Percentiles rank a stretch among this genome's conserved stretches.
These are phyloP conservation scores for Scedosporium aurantiacum DNA, from an alignment of 2,329 filamentous ascomycete species.

Conservation along the genomic window DNA sequence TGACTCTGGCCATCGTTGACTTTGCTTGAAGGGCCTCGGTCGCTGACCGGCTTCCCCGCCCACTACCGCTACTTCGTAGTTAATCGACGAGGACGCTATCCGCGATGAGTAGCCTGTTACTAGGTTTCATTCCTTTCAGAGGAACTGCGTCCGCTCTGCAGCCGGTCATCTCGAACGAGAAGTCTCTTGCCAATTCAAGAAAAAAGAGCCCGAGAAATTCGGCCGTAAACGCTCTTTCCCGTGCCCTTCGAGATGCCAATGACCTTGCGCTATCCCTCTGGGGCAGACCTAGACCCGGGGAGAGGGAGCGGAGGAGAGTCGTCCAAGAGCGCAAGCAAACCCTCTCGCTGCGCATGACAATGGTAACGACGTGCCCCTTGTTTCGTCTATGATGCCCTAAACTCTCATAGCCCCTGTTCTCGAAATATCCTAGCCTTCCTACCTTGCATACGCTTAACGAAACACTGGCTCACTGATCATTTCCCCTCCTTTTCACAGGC, in stretches of 20 bases:
- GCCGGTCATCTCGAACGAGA: no score
- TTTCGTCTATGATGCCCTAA: background rate
- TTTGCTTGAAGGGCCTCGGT: no score
- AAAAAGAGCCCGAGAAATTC: background rate
- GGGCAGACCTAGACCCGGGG: constrained; percentile 40
- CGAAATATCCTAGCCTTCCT: background rate
- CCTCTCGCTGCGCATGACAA: constrained; percentile 52
- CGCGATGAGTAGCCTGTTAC: no score
- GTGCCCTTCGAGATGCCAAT: constrained; percentile 27
- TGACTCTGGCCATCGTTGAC: no score
- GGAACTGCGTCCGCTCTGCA: no score
- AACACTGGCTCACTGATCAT: background rate
- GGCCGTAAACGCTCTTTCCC: constrained; percentile 12
- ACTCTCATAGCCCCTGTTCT: background rate
- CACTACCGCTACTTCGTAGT: no score
- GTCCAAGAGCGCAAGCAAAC: constrained; percentile 51
- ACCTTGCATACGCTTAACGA: no score
- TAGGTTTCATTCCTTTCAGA: no score
- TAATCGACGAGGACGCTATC: no score
- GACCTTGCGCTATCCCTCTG: constrained; percentile 33
- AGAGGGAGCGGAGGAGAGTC: constrained; percentile 34
- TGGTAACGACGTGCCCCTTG: constrained; percentile 33
- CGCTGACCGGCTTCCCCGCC: no score
- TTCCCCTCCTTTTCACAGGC: constrained; percentile 36
- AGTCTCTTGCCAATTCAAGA: no score